A percentile compares a stretch with the other conserved stretches of the same genome.
These are phyloP conservation scores for Cutaneotrichosporon sp. DNA, from an alignment of 1,284 basidiomycete species.

Conservation along the genomic window DNA sequence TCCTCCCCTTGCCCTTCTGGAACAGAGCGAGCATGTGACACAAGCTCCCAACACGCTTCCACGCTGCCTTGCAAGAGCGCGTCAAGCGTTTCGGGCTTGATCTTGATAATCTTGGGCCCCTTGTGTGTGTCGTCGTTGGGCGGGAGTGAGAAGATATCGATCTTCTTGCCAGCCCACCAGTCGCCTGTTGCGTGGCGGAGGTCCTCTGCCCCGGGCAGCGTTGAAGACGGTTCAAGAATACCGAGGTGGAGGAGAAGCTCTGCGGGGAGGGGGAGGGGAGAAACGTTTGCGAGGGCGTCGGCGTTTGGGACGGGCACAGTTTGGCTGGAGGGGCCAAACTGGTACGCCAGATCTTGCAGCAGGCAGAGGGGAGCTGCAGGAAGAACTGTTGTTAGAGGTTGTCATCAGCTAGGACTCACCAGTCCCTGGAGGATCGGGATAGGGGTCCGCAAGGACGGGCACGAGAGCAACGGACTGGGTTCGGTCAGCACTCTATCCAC, in stretches of 20 bases:
- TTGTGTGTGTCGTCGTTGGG: not conserved
- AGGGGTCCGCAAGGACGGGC: conserved; percentile 13
- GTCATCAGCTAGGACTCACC: no score
- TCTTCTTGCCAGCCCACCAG: conserved; percentile 15
- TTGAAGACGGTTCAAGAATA: conserved; percentile 13
- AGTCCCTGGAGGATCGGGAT: conserved; percentile 10
- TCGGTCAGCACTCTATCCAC: not conserved
- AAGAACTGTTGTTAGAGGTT: conserved; percentile 21
- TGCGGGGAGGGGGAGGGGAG: conserved; percentile 26
- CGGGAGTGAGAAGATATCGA: conserved; percentile 2
- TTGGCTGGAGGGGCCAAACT: conserved; percentile 9
- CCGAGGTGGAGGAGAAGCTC: conserved; percentile 22
- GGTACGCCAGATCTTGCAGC: conserved; percentile 29
- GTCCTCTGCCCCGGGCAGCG: not conserved
- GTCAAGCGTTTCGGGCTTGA: not conserved
- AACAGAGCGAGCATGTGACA: conserved; percentile 2
- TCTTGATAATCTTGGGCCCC: conserved; percentile 7
- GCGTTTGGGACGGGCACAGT: conserved; percentile 14
- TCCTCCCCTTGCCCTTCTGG: not conserved
- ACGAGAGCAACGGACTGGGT: conserved; percentile 11
- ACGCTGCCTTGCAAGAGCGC: conserved; percentile 10
- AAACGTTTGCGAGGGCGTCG: conserved; percentile 20
- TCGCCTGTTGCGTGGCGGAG: conserved; percentile 8
- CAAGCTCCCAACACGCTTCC: conserved; percentile 16
- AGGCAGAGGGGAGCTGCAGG: conserved; percentile 26